A percentile compares a stretch with the other conserved stretches of the same genome.
Conservation (phyloP, 371 early-diverging fungal genomes). For the Syncephalastrum monosporum region DNA sequence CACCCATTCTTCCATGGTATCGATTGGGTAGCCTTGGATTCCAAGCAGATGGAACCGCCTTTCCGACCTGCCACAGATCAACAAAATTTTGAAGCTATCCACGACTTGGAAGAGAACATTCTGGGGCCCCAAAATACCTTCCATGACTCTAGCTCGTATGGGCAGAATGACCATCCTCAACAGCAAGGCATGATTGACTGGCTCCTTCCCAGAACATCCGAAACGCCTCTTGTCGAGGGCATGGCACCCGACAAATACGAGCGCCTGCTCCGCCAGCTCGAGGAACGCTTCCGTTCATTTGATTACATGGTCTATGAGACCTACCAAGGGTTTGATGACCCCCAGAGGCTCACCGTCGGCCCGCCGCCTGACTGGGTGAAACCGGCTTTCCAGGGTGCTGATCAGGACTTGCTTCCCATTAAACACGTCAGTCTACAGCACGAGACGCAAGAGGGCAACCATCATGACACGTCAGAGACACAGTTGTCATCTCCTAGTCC, state of each 20-base stretch:
- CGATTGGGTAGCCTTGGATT: constrained; percentile 35
- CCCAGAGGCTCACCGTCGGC: constrained; percentile 51
- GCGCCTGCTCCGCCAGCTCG: constrained; percentile 18
- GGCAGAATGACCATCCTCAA: too few species aligned
- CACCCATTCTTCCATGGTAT: constrained; percentile 44
- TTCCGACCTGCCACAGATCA: constrained; percentile 51
- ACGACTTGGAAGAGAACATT: constrained; percentile 76
- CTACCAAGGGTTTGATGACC: constrained; percentile 53
- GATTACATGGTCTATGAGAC: constrained; percentile 58
- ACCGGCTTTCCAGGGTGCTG: constrained; percentile 39
- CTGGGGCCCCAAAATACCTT: not conserved
- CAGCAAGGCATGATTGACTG: not conserved
- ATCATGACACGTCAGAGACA: too few species aligned
- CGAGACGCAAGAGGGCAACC: too few species aligned
- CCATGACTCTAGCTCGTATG: too few species aligned
- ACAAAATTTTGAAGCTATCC: constrained; percentile 82
- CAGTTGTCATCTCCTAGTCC: too few species aligned
- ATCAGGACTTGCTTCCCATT: constrained; percentile 9
- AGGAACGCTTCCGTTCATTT: constrained; percentile 50
- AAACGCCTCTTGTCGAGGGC: constrained; percentile 47
- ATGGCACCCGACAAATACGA: constrained; percentile 10
- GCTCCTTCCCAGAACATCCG: constrained; percentile 69
- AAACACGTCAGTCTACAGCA: too few species aligned
- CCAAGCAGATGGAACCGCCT: constrained; percentile 41
- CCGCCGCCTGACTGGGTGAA: constrained; percentile 63